Conservation (phyloP, 768 basidiomycete species). For the Tephrocybe rancida region DNA sequence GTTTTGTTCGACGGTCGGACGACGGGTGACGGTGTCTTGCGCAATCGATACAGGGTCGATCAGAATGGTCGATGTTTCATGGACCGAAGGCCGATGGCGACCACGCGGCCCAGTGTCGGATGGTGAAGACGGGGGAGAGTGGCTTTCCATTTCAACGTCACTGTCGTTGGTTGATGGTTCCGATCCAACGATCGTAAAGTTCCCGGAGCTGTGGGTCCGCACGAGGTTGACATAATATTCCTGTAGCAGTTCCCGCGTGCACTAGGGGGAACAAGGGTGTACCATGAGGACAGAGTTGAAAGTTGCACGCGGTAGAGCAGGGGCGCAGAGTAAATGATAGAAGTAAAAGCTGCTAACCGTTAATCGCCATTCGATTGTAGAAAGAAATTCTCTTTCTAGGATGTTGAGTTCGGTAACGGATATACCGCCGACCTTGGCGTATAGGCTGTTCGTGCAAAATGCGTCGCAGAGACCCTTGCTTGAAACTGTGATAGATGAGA, state of each 20-base stretch:
- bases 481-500: constrained; percentile 89
- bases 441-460: constrained; percentile 93
- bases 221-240: constrained; percentile 95
- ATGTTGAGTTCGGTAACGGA: constrained; percentile 89
- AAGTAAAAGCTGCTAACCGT: constrained; percentile 65
- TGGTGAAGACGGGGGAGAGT: constrained; percentile 58
- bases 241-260: constrained; percentile 87
- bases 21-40: constrained; percentile 46
- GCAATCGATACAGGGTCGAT: constrained; percentile 40
- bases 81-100: constrained; percentile 24
- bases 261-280: constrained; percentile 52
- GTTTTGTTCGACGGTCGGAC: constrained; percentile 80
- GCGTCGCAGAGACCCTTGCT: constrained; percentile 95
- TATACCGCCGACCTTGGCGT: constrained; percentile 96
- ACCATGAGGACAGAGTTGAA: constrained; percentile 28
- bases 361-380: constrained; percentile 91
- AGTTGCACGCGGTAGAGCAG: constrained; percentile 13
- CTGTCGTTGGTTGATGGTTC: constrained; percentile 47
- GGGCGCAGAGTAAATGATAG: constrained; percentile 17
- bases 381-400: constrained; percentile 92
- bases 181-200: constrained; percentile 53
- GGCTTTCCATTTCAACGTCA: constrained; percentile 58
- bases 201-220: constrained; percentile 72
- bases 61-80: constrained; percentile 44
- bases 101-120: constrained; percentile 19